These are phyloP conservation scores for Kwoniella newhampshirensis DNA, from an alignment of 768 basidiomycete species.

Conservation along the genomic window DNA sequence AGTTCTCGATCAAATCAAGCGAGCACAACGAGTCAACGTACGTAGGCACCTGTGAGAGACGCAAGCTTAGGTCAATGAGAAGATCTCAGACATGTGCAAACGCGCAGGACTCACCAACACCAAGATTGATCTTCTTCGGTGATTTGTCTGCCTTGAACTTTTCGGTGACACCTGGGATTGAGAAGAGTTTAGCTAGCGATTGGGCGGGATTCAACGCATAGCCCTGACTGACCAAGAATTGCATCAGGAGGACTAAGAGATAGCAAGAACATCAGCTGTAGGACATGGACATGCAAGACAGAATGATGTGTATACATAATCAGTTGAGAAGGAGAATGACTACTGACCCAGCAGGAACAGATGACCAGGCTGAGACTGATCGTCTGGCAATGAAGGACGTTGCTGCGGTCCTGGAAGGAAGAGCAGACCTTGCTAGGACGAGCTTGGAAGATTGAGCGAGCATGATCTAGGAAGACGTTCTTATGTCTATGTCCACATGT, in stretches of 20 bases:
- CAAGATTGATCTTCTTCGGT: conserved; percentile 91
- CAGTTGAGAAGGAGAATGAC: not conserved
- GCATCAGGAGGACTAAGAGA: conserved; percentile 46
- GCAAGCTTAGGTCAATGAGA: not conserved
- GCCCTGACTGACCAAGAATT: conserved; percentile 42
- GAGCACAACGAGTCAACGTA: too few relatives aligned
- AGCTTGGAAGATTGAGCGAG: conserved; percentile 16
- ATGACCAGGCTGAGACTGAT: conserved; percentile 42
- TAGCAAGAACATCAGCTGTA: conserved; percentile 1
- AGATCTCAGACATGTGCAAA: not conserved
- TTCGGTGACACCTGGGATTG: conserved; percentile 64
- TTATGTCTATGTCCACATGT: too few relatives aligned
- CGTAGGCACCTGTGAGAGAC: conserved; percentile 41
- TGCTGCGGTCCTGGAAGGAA: conserved; percentile 7
- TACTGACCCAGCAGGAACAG: conserved; percentile 49
- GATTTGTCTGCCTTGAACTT: conserved; percentile 95
- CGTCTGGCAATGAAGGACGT: conserved; percentile 22
- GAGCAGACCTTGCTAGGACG: conserved; percentile 14
- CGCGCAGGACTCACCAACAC: conserved; percentile 69
- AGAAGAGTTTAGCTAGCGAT: not conserved
- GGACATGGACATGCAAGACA: not conserved
- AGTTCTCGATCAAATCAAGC: conserved; percentile 1
- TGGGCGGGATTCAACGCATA: too few relatives aligned
- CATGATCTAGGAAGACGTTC: too few relatives aligned
- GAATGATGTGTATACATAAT: too few relatives aligned